Conservation (phyloP, 1,139 yeast genomes). For the Hyphopichia burtonii region DNA sequence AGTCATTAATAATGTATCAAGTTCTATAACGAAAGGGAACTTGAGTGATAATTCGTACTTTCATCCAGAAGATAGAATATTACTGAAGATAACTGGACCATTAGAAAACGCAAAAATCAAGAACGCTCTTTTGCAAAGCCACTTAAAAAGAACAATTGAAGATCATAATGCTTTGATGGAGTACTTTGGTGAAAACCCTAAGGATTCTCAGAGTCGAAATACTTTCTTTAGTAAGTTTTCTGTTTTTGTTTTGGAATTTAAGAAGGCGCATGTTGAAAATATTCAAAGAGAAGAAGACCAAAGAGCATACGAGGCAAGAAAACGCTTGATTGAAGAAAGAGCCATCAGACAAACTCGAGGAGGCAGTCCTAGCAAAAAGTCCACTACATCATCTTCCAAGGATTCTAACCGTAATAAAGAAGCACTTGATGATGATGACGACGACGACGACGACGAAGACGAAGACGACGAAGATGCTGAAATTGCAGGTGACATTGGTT, state of each 20-base stretch:
- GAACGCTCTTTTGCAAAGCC: conserved; percentile 54
- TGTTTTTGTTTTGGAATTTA: conserved; percentile 39
- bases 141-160: conserved; percentile 51
- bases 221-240: conserved; percentile 39
- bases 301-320: conserved; percentile 37
- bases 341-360: conserved; percentile 8
- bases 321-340: conserved; percentile 31
- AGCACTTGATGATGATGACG: conserved; percentile 11
- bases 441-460: conserved; percentile 10
- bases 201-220: conserved; percentile 48
- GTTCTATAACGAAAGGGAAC: conserved; percentile 66
- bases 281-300: conserved; percentile 49
- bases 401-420: conserved; percentile 5
- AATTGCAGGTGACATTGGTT: conserved; percentile 11
- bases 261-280: conserved; percentile 47
- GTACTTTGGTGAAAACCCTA: conserved; percentile 79
- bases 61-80: conserved; percentile 76
- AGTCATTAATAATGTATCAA: conserved; percentile 51
- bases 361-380: conserved; percentile 8
- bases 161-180: conserved; percentile 65
- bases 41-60: conserved; percentile 64
- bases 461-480: conserved; percentile 14
- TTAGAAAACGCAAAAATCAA: conserved; percentile 65
- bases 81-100: conserved; percentile 46
- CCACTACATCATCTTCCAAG: not conserved